Conservation (phyloP, 345 rosid species). For the Heritiera littoralis region DNA sequence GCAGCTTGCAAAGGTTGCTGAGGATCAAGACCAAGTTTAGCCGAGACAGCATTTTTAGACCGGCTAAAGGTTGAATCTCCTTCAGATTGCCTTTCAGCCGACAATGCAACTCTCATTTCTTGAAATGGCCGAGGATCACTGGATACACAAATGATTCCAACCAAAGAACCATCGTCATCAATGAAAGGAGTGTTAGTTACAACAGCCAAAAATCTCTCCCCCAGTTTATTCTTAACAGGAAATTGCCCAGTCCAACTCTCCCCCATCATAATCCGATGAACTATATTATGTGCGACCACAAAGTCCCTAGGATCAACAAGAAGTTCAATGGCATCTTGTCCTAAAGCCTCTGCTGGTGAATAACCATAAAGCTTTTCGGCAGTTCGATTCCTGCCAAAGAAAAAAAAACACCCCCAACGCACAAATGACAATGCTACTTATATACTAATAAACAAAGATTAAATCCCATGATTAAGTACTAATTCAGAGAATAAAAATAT, state of each 20-base stretch:
- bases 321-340: conserved; percentile 66
- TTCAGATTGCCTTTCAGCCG: conserved; percentile 42
- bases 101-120: conserved; percentile 36
- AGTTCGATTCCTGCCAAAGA: conserved; percentile 70
- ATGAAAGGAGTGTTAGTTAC: conserved; percentile 75
- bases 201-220: conserved; percentile 59
- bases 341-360: conserved; percentile 76
- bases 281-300: conserved; percentile 50
- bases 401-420: neutral
- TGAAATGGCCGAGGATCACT: conserved; percentile 56
- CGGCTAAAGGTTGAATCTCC: conserved; percentile 51
- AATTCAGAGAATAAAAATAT: neutral
- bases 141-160: conserved; percentile 81
- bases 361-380: conserved; percentile 89
- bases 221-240: conserved; percentile 76
- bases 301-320: conserved; percentile 65
- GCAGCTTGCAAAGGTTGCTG: conserved; percentile 90
- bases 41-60: conserved; percentile 46
- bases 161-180: conserved; percentile 68
- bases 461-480: neutral
- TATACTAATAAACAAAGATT: neutral
- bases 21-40: conserved; percentile 85
- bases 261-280: conserved; percentile 55
- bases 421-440: neutral
- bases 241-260: conserved; percentile 93